Evolutionary conservation across 352 stramenopile genomes (phyloP).

Genomic region (Pythium vanterpoolii): DNA sequence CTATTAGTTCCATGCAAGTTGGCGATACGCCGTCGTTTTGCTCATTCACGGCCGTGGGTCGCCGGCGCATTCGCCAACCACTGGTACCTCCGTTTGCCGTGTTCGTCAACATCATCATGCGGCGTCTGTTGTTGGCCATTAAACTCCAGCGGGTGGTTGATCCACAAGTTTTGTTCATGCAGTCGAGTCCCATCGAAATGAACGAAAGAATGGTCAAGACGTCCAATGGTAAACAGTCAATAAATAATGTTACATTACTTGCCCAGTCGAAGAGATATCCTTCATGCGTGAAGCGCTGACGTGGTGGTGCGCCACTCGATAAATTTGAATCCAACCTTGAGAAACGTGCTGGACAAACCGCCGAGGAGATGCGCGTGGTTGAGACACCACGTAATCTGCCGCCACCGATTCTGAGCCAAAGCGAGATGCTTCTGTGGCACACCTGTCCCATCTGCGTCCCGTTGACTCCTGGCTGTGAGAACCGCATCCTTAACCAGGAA

Average conservation of each 20-base stretch:
- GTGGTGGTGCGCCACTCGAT: slow-evolving; percentile 19
- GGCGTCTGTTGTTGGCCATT: too few relatives aligned
- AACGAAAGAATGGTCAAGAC: too few relatives aligned
- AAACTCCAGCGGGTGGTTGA: too few relatives aligned
- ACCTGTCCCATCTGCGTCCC: not conserved
- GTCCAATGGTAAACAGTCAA: too few relatives aligned
- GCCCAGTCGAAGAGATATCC: not conserved
- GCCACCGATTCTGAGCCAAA: slow-evolving; percentile 34
- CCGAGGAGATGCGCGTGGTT: slow-evolving; percentile 53
- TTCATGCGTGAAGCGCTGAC: not conserved
- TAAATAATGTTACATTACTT: slow-evolving; percentile 11
- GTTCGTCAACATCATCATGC: too few relatives aligned
- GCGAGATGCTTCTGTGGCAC: slow-evolving; percentile 19
- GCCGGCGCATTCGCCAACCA: too few relatives aligned
- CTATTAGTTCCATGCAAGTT: too few relatives aligned
- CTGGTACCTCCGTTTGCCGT: too few relatives aligned
- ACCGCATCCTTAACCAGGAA: slow-evolving; percentile 51
- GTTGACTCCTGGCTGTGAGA: slow-evolving; percentile 14
- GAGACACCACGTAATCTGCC: slow-evolving; percentile 55
- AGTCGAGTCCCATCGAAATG: too few relatives aligned
- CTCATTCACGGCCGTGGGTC: too few relatives aligned
- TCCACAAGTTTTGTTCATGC: too few relatives aligned
- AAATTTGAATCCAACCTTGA: slow-evolving; percentile 38
- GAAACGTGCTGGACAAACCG: slow-evolving; percentile 37
- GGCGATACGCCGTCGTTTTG: too few relatives aligned